Conservation (phyloP, 2,329 filamentous ascomycete genomes). For the Epichloe coenophiala region DNA sequence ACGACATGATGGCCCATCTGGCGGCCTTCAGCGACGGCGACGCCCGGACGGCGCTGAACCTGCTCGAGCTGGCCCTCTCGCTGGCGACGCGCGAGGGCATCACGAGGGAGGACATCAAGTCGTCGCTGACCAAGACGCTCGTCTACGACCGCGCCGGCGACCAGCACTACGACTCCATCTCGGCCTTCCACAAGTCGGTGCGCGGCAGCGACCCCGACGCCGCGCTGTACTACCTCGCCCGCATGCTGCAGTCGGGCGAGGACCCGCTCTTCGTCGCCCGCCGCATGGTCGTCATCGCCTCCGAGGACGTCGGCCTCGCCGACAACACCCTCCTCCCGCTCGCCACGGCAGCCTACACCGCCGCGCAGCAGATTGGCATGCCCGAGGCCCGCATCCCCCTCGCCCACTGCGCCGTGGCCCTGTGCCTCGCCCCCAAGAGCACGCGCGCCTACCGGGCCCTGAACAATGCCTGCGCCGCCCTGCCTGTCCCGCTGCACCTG, state of each 20-base stretch:
- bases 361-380: conserved; percentile 86
- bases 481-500: conserved; percentile 78
- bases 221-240: conserved; percentile 82
- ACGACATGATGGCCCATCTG: conserved; percentile 67
- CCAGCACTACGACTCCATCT: conserved; percentile 96
- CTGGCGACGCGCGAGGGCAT: conserved; percentile 44
- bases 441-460: conserved; percentile 75
- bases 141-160: conserved; percentile 93
- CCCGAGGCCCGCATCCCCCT: conserved; percentile 89
- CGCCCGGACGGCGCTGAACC: conserved; percentile 80
- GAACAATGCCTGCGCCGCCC: conserved; percentile 61
- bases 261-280: conserved; percentile 87
- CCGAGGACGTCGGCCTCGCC: conserved; percentile 83
- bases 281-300: conserved; percentile 87
- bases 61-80: conserved; percentile 79
- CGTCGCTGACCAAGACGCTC: conserved; percentile 74
- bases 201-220: conserved; percentile 80
- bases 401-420: conserved; percentile 72
- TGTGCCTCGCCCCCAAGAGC: conserved; percentile 71
- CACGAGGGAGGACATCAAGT: conserved; percentile 66
- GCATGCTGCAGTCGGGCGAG: conserved; percentile 92
- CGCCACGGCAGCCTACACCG: conserved; percentile 74
- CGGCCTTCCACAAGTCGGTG: conserved; percentile 91
- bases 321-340: conserved; percentile 74
- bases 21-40: conserved; percentile 84